Evolutionary conservation across 495 filamentous ascomycete species (phyloP).

Genomic region (Lepraria neglecta): DNA sequence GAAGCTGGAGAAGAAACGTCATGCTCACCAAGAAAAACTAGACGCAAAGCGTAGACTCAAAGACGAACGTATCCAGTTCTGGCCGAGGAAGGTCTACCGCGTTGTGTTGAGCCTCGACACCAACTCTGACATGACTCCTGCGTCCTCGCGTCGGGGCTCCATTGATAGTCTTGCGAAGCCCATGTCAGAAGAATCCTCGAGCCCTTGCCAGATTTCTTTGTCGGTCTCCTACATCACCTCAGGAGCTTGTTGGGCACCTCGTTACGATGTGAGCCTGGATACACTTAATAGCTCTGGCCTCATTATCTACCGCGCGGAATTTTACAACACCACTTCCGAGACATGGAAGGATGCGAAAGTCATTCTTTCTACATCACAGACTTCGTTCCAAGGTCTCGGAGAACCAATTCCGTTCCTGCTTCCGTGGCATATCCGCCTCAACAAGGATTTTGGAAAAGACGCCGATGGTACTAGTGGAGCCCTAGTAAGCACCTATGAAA

Average conservation of each 20-base stretch:
- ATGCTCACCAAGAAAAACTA: slow-evolving; percentile 37
- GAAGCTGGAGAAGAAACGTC: slow-evolving; percentile 30
- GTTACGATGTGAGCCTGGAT: slow-evolving; percentile 59
- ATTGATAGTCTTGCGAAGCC: slow-evolving; percentile 37
- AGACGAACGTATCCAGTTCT: slow-evolving; percentile 48
- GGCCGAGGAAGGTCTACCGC: slow-evolving; percentile 52
- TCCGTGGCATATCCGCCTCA: slow-evolving; percentile 54
- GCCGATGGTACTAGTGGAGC: slow-evolving; percentile 14
- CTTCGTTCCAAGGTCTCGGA: slow-evolving; percentile 53
- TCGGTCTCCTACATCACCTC: slow-evolving; percentile 58
- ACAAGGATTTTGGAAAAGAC: slow-evolving; percentile 22
- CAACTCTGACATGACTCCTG: slow-evolving; percentile 41
- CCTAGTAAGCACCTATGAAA: slow-evolving; percentile 21
- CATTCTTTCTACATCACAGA: slow-evolving; percentile 62
- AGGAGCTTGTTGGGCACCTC: slow-evolving; percentile 57
- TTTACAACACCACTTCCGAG: slow-evolving; percentile 59
- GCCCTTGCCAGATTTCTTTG: slow-evolving; percentile 40
- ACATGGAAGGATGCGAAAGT: slow-evolving; percentile 61
- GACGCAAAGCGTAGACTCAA: slow-evolving; percentile 48
- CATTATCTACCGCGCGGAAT: slow-evolving; percentile 58
- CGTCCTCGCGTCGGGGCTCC: slow-evolving; percentile 51
- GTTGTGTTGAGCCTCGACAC: slow-evolving; percentile 55
- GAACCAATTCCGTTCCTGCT: slow-evolving; percentile 53
- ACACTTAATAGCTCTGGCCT: slow-evolving; percentile 48
- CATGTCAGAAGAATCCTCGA: slow-evolving; percentile 20